These are phyloP conservation scores for Fusarium cicatricum DNA, from an alignment of 2,329 filamentous ascomycete genomes.

Conservation along the genomic window DNA sequence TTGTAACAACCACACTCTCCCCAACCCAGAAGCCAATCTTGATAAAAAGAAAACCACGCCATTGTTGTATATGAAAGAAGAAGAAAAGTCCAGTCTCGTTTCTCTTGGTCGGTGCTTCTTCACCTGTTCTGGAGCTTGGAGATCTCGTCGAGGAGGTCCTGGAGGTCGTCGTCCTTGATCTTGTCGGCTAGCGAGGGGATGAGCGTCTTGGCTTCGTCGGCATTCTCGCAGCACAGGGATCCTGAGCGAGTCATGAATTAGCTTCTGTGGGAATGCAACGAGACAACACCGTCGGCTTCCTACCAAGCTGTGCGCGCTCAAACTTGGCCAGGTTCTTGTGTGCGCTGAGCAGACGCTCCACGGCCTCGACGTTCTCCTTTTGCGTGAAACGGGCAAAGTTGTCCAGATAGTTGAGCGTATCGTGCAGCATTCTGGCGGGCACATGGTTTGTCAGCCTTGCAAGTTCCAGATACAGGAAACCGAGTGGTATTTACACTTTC, in stretches of 20 bases:
- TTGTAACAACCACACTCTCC: slow-evolving; percentile 5
- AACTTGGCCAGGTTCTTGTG: slow-evolving; percentile 87
- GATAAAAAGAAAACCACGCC: not conserved
- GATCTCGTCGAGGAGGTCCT: slow-evolving; percentile 89
- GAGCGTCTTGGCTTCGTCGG: slow-evolving; percentile 95
- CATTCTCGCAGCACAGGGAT: slow-evolving; percentile 88
- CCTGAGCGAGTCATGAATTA: slow-evolving; percentile 59
- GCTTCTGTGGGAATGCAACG: not conserved
- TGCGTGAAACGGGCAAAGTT: slow-evolving; percentile 96
- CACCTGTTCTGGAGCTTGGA: slow-evolving; percentile 71
- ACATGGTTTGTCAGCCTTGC: slow-evolving; percentile 17
- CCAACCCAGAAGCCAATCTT: slow-evolving; percentile 10
- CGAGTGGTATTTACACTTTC: slow-evolving; percentile 69
- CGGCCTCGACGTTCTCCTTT: slow-evolving; percentile 93
- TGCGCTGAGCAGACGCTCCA: slow-evolving; percentile 83
- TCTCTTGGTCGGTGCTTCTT: slow-evolving; percentile 25
- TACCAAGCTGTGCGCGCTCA: slow-evolving; percentile 91
- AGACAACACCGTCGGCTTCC: slow-evolving; percentile 29
- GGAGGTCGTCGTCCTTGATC: slow-evolving; percentile 87
- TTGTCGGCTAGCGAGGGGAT: slow-evolving; percentile 91
- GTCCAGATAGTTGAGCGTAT: slow-evolving; percentile 92
- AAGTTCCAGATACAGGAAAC: not conserved
- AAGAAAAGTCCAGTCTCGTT: slow-evolving; percentile 1
- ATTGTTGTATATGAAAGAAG: not conserved
- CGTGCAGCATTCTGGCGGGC: slow-evolving; percentile 72